Evolutionary conservation across 345 rosid genomes (phyloP).

Genomic region (Gossypioides kirkii): DNA sequence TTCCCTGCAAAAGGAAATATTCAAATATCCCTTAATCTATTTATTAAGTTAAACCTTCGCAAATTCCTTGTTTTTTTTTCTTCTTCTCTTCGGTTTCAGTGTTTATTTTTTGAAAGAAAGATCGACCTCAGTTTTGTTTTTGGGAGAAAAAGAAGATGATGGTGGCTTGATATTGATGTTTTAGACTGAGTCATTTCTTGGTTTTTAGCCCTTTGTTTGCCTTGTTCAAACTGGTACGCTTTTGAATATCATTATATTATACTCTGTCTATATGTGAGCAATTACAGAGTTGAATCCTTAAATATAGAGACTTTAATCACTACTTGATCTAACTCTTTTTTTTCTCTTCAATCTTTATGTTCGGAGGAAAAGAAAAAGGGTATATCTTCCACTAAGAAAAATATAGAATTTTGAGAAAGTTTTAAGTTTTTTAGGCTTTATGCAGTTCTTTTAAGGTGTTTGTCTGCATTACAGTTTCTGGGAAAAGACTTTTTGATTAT

Average conservation of each 20-base stretch:
- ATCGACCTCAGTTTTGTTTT: neutral
- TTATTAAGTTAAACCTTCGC: constrained; percentile 1
- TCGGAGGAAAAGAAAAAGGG: neutral
- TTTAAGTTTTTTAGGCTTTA: neutral
- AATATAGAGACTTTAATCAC: neutral
- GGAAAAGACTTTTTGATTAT: neutral
- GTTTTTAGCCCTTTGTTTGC: constrained; percentile 10
- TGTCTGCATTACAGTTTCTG: constrained; percentile 21
- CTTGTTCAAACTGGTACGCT: constrained; percentile 17
- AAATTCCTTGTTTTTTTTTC: neutral
- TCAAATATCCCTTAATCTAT: neutral
- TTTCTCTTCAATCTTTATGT: neutral
- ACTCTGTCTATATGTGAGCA: neutral
- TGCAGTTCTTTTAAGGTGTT: neutral
- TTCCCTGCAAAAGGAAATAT: neutral
- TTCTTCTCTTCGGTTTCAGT: neutral
- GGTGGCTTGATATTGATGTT: constrained; percentile 12
- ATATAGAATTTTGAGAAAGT: neutral
- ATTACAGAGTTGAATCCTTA: neutral
- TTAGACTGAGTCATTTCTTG: constrained; percentile 26
- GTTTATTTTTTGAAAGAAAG: neutral
- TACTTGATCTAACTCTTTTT: neutral
- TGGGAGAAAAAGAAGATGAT: constrained; percentile 15
- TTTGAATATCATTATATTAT: constrained; percentile 1
- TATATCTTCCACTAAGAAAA: neutral